phyloP scores from a whole-genome alignment of 31 red algal species.

The Pterothamnion heteromorphum region DNA sequence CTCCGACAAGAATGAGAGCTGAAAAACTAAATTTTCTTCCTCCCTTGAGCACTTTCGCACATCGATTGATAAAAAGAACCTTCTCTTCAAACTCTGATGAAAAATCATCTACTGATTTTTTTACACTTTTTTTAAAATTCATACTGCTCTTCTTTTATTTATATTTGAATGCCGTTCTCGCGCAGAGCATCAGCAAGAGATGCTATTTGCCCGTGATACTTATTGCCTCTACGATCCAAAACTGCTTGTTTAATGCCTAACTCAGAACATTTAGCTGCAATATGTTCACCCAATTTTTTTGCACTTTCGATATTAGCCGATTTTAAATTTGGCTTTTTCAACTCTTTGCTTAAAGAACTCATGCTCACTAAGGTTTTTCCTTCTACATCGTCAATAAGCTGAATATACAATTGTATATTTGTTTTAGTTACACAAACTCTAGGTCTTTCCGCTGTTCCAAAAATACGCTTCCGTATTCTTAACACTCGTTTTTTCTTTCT shows the following conservation, averaged over 20 bases:
- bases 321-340: neutral
- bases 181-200: slow-evolving; percentile 16
- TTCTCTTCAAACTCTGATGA: neutral
- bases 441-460: neutral
- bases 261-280: neutral
- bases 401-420: neutral
- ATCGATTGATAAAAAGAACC: neutral
- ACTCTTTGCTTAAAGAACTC: too few relatives aligned
- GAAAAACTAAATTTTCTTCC: neutral
- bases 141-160: neutral
- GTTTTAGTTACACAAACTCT: neutral
- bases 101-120: neutral
- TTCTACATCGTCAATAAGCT: slow-evolving; percentile 7
- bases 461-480: neutral
- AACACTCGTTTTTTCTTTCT: too few relatives aligned
- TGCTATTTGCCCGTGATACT: slow-evolving; percentile 9
- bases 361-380: neutral
- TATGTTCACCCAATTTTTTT: neutral
- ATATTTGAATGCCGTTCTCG: neutral
- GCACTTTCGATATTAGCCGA: neutral
- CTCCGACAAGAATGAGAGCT: neutral
- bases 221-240: neutral
- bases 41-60: neutral
- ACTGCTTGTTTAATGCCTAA: neutral
- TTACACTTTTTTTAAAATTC: neutral